A percentile compares a stretch with the other conserved stretches of the same genome.
phyloP scores from a whole-genome alignment of 2,329 filamentous ascomycete species.

The Cladophialophora psammophila region DNA sequence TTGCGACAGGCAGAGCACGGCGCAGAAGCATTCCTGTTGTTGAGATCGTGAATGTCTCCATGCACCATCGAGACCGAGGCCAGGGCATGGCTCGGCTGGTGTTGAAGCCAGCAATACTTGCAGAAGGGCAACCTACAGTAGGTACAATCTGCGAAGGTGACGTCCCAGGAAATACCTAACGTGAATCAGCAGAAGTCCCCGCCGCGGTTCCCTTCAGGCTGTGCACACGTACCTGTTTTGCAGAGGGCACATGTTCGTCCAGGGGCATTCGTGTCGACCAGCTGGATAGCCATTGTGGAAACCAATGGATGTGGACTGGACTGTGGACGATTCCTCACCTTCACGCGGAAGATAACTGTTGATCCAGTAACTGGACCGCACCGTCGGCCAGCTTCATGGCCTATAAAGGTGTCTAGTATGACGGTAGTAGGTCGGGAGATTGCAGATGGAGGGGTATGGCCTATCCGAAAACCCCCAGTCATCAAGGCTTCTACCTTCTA shows the following conservation, averaged over 20 bases:
- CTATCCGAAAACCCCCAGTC: not conserved
- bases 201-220: not conserved
- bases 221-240: not conserved
- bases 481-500: not conserved
- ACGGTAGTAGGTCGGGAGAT: not conserved
- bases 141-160: not conserved
- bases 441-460: not conserved
- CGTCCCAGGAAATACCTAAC: not conserved
- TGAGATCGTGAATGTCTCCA: not conserved
- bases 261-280: not conserved
- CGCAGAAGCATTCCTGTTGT: not conserved
- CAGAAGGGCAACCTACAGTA: not conserved
- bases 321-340: not conserved
- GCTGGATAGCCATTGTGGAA: not conserved
- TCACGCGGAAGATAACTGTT: not conserved
- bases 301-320: no score
- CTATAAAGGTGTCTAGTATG: not conserved
- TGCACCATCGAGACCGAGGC: not conserved
- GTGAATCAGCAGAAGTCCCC: not conserved
- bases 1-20: constrained; percentile 1
- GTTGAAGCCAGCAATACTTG: not conserved
- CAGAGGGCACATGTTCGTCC: constrained; percentile 6
- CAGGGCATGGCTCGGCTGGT: constrained; percentile 5
- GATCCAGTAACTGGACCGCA: not conserved
- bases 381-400: not conserved